Evolutionary conservation across 176 grass and related monocot species (phyloP).

Genomic region (Saccharum officinarum): DNA sequence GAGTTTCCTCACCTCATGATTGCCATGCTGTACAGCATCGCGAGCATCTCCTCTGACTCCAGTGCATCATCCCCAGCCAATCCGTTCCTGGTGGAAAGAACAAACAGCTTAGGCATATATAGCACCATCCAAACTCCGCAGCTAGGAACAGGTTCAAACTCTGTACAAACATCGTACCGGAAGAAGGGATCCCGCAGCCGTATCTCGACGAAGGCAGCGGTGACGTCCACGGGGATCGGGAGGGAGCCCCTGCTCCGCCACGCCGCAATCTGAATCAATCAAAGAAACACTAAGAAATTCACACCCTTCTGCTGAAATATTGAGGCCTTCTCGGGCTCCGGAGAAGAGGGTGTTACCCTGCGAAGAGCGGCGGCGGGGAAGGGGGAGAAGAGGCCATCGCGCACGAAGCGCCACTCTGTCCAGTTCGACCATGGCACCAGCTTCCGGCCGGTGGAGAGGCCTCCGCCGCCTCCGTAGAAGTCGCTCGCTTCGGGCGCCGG

Average conservation of each 20-base stretch:
- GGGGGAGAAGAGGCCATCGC: slow-evolving; percentile 72
- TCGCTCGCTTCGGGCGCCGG: slow-evolving; percentile 26
- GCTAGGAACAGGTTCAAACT: background rate
- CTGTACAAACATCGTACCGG: slow-evolving; percentile 30
- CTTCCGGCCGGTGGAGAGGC: slow-evolving; percentile 64
- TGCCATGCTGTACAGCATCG: slow-evolving; percentile 91
- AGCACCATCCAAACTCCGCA: slow-evolving; percentile 4
- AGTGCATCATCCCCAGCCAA: slow-evolving; percentile 22
- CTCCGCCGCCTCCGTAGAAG: background rate
- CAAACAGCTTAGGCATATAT: slow-evolving; percentile 16
- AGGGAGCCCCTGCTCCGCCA: slow-evolving; percentile 87
- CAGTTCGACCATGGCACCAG: slow-evolving; percentile 94
- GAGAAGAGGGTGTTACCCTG: slow-evolving; percentile 43
- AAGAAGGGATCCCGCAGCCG: slow-evolving; percentile 90
- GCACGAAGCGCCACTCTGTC: slow-evolving; percentile 80
- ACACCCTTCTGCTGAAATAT: background rate
- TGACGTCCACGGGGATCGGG: slow-evolving; percentile 73
- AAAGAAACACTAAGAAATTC: background rate
- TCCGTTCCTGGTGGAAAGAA: slow-evolving; percentile 39
- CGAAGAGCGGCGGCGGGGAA: slow-evolving; percentile 53
- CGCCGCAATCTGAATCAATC: slow-evolving; percentile 58
- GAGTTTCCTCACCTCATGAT: slow-evolving; percentile 62
- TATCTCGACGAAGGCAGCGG: slow-evolving; percentile 75
- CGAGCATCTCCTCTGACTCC: slow-evolving; percentile 77
- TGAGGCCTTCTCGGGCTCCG: background rate